phyloP scores from a whole-genome alignment of 352 stramenopile species.

The Pilasporangium apinafurcum region DNA sequence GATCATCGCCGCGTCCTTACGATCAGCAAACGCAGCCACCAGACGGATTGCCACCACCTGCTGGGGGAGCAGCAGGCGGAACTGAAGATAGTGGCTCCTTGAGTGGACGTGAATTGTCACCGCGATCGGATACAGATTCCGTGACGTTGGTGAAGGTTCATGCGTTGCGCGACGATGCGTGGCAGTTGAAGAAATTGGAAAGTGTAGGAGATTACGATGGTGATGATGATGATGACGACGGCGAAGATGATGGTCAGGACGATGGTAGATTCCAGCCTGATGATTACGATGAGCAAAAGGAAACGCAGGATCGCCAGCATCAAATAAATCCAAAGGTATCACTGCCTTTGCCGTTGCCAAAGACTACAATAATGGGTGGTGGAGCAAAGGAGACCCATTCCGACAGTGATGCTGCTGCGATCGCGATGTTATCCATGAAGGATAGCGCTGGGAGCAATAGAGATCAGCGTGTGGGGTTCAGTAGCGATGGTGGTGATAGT shows the following conservation, averaged over 20 bases:
- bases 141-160: slow-evolving; percentile 74
- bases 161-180: slow-evolving; percentile 64
- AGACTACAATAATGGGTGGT: neutral
- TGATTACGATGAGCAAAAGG: slow-evolving; percentile 3
- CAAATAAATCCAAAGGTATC: neutral
- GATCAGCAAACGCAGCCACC: too few relatives aligned
- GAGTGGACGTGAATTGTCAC: slow-evolving; percentile 17
- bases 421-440: slow-evolving; percentile 81
- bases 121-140: slow-evolving; percentile 37
- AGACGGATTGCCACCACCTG: too few relatives aligned
- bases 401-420: slow-evolving; percentile 69
- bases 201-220: slow-evolving; percentile 49
- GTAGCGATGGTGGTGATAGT: slow-evolving; percentile 31
- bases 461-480: slow-evolving; percentile 16
- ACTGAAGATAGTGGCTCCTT: neutral
- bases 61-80: neutral
- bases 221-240: slow-evolving; percentile 63
- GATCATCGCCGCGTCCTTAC: slow-evolving; percentile 2
- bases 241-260: slow-evolving; percentile 34
- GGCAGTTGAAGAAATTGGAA: slow-evolving; percentile 64
- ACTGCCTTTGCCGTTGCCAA: neutral
- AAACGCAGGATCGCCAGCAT: slow-evolving; percentile 1
- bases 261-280: slow-evolving; percentile 22
- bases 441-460: slow-evolving; percentile 17
- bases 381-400: slow-evolving; percentile 35